A percentile compares a stretch with the other conserved stretches of the same genome.
phyloP scores from a whole-genome alignment of 2,329 filamentous ascomycete species.

The Beauveria caledonica region DNA sequence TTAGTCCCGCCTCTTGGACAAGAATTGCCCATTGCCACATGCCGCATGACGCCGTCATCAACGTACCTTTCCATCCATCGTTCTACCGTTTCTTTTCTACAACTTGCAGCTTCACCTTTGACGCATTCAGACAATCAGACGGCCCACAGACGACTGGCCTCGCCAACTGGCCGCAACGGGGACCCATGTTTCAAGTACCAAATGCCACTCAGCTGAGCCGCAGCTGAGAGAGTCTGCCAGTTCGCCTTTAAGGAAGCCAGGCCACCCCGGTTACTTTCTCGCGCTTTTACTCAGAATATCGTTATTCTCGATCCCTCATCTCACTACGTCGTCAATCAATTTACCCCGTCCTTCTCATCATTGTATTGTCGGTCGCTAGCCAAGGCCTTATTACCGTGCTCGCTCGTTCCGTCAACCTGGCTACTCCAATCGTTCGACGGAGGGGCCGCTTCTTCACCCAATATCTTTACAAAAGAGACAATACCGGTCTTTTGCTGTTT shows the following conservation, averaged over 20 bases:
- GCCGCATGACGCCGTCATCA: not conserved
- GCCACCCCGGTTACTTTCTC: not conserved
- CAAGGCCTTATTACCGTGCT: not conserved
- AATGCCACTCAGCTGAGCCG: not conserved
- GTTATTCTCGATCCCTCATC: not conserved
- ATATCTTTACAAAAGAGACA: not conserved
- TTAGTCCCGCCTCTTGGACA: not conserved
- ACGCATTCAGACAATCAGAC: not conserved
- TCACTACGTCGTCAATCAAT: not conserved
- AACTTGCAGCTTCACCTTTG: not conserved
- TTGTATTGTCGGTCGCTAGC: not conserved
- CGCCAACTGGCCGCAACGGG: not conserved
- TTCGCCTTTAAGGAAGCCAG: not conserved
- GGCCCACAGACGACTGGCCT: not conserved
- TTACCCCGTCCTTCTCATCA: not conserved
- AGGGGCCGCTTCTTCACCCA: not conserved
- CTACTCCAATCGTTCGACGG: not conserved
- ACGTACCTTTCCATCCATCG: not conserved
- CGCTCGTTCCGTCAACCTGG: not conserved
- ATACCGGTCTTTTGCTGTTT: not conserved
- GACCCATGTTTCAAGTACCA: not conserved
- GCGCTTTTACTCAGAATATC: not conserved
- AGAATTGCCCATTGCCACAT: not conserved
- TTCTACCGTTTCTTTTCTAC: not conserved
- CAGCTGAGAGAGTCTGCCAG: slow-evolving; percentile 5